Evolutionary conservation across 2,329 filamentous ascomycete genomes (phyloP), one percentile per base, ranked within the genome.

Genomic region (Fusarium dimerum): DNA sequence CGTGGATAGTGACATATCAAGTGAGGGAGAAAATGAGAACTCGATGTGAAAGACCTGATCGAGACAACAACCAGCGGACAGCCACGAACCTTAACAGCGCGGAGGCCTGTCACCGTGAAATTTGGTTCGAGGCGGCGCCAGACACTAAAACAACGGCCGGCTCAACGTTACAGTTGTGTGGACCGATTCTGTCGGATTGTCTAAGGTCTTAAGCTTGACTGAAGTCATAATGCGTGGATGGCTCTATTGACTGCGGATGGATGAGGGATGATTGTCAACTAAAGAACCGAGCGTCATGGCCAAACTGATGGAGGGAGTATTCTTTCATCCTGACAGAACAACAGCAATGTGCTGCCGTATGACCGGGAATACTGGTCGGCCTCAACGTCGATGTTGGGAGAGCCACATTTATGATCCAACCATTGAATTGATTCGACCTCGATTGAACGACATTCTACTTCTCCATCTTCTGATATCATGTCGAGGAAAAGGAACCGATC

Each of bases 381-480:
- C 5, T 26, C 20, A 26, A 26, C 20, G 7, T 26, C 20, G 20
- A 26, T 26, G 20, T 7, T 26, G 20, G 20, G 20, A 29, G 57
- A 48, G 48, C 58, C 57, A 56, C 55, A 36, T 3, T 56, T 56
- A 60, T 61, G 57, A 60, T 56, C 46, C 51, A 59, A 54, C 30
- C 10, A 20, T 50, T 13, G 30, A 40, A 39, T 16, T 20, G 52
- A 56, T 61, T 61, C 57, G 44, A 20, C 39, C 39, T 54, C 57
- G 39, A 39, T 26, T 26, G 20, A 26, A 26, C 20, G 7, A 7
- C 20, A 5, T 26, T 7, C 20, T 26, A 7, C 20, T 26, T 26
- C 20, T 26, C 20, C 20, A 26, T 26, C 40, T 32, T 36, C 51
- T 60, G 55, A 60, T 61, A 60, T 60, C 57, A 59, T 61, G 2